Evolutionary conservation across 805 yeast genomes (phyloP), one percentile per base, ranked within the genome.

Genomic region (Cyberlindnera lachancei): DNA sequence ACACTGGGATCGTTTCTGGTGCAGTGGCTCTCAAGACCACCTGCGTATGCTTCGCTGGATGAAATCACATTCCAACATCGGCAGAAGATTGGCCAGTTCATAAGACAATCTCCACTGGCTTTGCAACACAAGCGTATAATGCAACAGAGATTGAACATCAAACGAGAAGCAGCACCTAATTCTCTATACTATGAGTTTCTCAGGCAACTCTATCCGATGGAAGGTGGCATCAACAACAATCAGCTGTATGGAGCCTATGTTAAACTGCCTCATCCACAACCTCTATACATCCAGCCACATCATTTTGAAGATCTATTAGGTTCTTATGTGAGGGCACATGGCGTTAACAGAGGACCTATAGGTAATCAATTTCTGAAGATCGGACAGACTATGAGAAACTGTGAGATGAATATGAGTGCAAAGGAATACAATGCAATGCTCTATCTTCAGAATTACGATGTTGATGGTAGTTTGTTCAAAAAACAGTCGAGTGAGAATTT

Each of bases 281-380:
- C 64, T 6, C 30, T 40, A 11, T 50, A 50, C 26, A 46, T 62
- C 14, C 36, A 41, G 5, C 38, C 50, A 1, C 37, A 30, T 8
- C 58, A 60, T 34, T 42, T 61, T 16, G 66, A 61, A 37, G 47
- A 42, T 9, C 36, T 61, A 6, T 16, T 63, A 18, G 19, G 34
- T 4, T 24, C 30, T 3, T 40, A 56, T 21, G 36, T 42, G 33
- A 25, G 30, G 4, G 34, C 39, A 11, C 40, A 32, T 14, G 47
- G 47, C 4, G 25, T 7, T 17, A 28, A 30, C 13, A 31, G 29
- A 35, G 41, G 10, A 26, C 33, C 4, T 17, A 26, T 37, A 13
- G 29, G 28, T 4, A 13, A 22, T 2, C 10, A 15, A 3, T 21
- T 36, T 15, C 7, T 19, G 7, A 29, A 23, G 13, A 13, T 43